Evolutionary conservation across 2,329 filamentous ascomycete genomes (phyloP), one percentile per base, ranked within the genome.

Genomic region (Amylocarpus encephaloides): DNA sequence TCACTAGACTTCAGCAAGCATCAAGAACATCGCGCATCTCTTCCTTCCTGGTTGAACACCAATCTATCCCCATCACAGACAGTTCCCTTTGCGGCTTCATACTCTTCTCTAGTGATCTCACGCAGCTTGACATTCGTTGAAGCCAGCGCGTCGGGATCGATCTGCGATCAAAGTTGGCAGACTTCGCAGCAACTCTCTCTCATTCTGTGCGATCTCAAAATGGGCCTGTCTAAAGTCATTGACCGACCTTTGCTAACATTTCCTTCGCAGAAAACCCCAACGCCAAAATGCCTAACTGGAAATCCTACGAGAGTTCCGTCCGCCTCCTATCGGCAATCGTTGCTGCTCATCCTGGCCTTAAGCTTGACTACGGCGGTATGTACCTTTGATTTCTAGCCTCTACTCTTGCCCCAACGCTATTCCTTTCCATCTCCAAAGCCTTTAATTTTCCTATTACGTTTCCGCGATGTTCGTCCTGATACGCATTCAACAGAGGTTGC

Each of bases 321-420:
- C 79, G 81, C 41, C 74, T 85, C 33, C 70, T 84, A 2, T 75
- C 79, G 1, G 80, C 81, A 5, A 75, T 84, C 19, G 68, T 85
- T 0, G 81, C 80, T 0, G 77, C 79, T 2, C 73, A 78, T 48
- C 75, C 75, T 0, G 68, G 70, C 0, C 60, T 77, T 0, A 79
- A 75, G 54, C 74, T 82, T 47, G 79, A 84, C 63, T 83, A 78
- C 64, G 78, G 76, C 60, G 79, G 81, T 85, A 73, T 69, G 77
- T 59, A 4, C 44, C 49, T 18, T 43, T 56, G n/a, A n/a, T 53
- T 48, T 49, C 29, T 45, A 15, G 38, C 15, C 13, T 46, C 22
- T 16, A 15, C 22, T 40, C 36, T 22, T 29, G 52, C 2, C 2
- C 11, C 39, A 32, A 19, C 26, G 4, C 44, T 30, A 2, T 51